Base-by-base conservation (phyloP, 495 filamentous ascomycete genomes). In the Penicillium subrubescens region DNA sequence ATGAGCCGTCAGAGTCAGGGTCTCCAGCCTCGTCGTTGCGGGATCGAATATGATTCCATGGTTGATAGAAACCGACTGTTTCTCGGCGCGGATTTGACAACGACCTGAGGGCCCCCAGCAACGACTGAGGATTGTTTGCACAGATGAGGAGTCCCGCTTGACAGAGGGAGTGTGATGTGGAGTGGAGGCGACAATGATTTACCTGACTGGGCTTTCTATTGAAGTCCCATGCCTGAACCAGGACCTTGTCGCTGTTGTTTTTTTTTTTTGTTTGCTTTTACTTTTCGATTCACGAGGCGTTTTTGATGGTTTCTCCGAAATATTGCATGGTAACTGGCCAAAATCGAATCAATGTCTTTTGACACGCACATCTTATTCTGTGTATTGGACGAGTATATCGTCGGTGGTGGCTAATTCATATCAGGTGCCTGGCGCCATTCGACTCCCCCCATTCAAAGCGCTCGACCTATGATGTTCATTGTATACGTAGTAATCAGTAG, bases 201-300 rank as follows among this genome's bases (percentile, higher is more conserved):
- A 25, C 19, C 3, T 48, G 44, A 1, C 53, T 37, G 0, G 31
- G 33, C 0, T 3, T 53, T 25, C 29, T 33, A 55, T 31, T n/a
- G 53, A 35, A 10, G 31, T 15, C 11, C 27, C 21, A 17, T 11
- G 8, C 14, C 4, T 27, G 6, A 12, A 25, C 33, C 14, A 8
- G 12, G n/a, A 2, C 53, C 27, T 39, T 61, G 44, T 59, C 46
- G 48, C 21, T 53, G 37, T 51, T 54, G n/a, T n/a, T n/a, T 27
- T 37, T 61, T 46, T 59, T 37, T 61, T 46, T 59, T 55, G 44
- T 56, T 68, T 46, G 21, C 37, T 69, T 62, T 63, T 25, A 23
- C 48, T 53, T 69, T 63, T 66, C 59, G 56, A 67, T 68, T 67
- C 64, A 69, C 60, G 61, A 72, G 67, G 69, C 69, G 69, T 72